Conservation (phyloP, 192 early-diverging fungal species). For the Tieghemiomyces parasiticus region DNA sequence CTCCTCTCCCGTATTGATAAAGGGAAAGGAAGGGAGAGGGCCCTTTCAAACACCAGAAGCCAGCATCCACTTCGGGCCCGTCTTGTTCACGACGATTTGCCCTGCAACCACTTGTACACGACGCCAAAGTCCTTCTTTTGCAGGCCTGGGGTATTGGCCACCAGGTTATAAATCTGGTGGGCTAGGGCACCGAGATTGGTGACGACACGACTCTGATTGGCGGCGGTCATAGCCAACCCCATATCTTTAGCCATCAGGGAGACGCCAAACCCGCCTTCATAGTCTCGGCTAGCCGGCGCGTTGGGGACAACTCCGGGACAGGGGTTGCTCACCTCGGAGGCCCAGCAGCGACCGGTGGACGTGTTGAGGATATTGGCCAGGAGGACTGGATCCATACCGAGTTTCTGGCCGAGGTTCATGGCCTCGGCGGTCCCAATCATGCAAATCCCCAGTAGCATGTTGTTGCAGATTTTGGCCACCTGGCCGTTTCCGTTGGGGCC, state of each 20-base stretch:
- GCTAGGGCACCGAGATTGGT: slow-evolving; percentile 47
- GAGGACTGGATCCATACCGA: slow-evolving; percentile 78
- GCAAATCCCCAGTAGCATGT: slow-evolving; percentile 84
- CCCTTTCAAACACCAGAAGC: too few species aligned
- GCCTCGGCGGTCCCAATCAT: slow-evolving; percentile 90
- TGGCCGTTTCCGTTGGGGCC: slow-evolving; percentile 73
- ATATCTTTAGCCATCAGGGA: slow-evolving; percentile 89
- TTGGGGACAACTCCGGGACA: slow-evolving; percentile 64
- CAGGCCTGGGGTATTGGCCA: not conserved
- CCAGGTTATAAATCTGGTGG: slow-evolving; percentile 51
- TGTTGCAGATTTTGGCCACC: slow-evolving; percentile 95
- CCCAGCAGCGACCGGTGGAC: slow-evolving; percentile 83
- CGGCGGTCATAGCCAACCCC: slow-evolving; percentile 77
- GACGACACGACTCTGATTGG: slow-evolving; percentile 43
- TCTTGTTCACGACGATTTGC: slow-evolving; percentile 52
- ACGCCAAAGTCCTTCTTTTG: slow-evolving; percentile 13
- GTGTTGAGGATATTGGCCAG: slow-evolving; percentile 80
- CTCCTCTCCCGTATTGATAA: too few species aligned
- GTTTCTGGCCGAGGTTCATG: slow-evolving; percentile 73
- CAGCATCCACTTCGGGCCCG: too few species aligned
- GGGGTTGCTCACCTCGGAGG: slow-evolving; percentile 84
- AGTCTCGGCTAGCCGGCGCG: slow-evolving; percentile 63
- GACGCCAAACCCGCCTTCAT: slow-evolving; percentile 82
- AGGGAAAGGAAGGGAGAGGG: too few species aligned
- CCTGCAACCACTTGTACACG: slow-evolving; percentile 13